Evolutionary conservation across 106 monocot genomes (phyloP), one percentile per base, ranked within the genome.

Genomic region (Allium sativum): DNA sequence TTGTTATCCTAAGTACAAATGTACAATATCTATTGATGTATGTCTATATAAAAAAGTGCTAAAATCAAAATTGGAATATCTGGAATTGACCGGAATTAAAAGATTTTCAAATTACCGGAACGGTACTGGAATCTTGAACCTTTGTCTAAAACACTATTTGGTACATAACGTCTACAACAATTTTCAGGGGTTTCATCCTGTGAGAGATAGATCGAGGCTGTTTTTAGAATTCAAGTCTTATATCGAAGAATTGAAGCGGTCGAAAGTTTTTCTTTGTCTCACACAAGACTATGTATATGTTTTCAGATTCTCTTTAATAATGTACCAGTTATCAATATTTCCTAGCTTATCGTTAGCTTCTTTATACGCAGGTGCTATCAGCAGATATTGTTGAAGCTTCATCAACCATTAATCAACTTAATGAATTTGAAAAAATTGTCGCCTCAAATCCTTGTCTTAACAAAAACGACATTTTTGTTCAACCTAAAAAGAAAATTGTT

Each of bases 111-210:
- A 31, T 31, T 31, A 31, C 31, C 31, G 31, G 5, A 31, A 31
- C 31, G 2, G 31, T 31, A 31, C 5, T 31, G 31, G 31, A 31
- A 31, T 31, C 31, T 31, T 31, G 31, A 31, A 31, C 31, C 31
- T 31, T 31, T 2, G 31, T 31, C 31, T 31, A 31, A 31, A 3
- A 31, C 31, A 31, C 31, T 31, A 31, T 31, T 5, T 31, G 31
- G 31, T 31, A 31, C 31, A 3, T 31, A 31, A 31, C 31, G 5
- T 3, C 31, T 31, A 31, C 31, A 31, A 31, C 31, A 31, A 31
- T 31, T 45, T 66, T 40, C 68, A 93, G 93, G 96, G 96, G 42
- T 96, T 84, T 64, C 76, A 75, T 74, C 96, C 96, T 61, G 68
- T 96, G 58, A 77, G 90, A 12, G 84, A 87, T 72, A 72, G 91